Percentiles rank a stretch among this genome's conserved stretches.
phyloP scores from a whole-genome alignment of 1,284 basidiomycete species.

The Sanghuangporus weigelae region DNA sequence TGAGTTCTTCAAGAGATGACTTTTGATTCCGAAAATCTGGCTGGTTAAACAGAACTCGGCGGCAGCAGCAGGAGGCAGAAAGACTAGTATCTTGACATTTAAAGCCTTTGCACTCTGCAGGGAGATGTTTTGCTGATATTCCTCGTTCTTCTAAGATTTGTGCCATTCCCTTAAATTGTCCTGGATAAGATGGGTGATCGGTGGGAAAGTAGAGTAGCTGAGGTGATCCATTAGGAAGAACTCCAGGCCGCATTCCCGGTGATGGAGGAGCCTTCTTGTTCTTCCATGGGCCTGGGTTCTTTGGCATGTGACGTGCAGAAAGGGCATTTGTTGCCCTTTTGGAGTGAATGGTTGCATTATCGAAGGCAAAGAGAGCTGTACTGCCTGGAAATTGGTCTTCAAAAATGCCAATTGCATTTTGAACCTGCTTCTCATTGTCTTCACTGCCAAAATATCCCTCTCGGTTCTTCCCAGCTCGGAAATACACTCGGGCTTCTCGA shows the following conservation, averaged over 20 bases:
- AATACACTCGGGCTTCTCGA: conserved; percentile 24
- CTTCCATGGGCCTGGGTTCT: conserved; percentile 20
- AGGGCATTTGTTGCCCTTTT: conserved; percentile 29
- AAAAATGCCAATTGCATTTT: conserved; percentile 31
- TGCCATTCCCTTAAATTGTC: conserved; percentile 24
- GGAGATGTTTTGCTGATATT: conserved; percentile 13
- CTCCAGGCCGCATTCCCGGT: conserved; percentile 23
- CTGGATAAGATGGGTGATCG: not conserved
- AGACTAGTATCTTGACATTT: conserved; percentile 19
- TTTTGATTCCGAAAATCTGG: conserved; percentile 26
- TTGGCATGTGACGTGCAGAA: conserved; percentile 31
- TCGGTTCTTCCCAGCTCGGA: conserved; percentile 30
- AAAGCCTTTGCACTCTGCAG: conserved; percentile 21
- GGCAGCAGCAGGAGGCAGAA: conserved; percentile 23
- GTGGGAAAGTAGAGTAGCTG: not conserved
- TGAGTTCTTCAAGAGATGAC: conserved; percentile 23
- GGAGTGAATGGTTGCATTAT: conserved; percentile 34
- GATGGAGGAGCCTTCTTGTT: conserved; percentile 24
- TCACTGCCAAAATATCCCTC: conserved; percentile 31
- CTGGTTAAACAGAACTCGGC: conserved; percentile 24
- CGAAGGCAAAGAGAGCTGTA: conserved; percentile 31
- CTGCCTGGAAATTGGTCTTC: conserved; percentile 25
- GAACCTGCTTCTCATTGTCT: conserved; percentile 25
- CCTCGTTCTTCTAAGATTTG: conserved; percentile 23
- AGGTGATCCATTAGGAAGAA: not conserved